phyloP scores from a whole-genome alignment of 805 yeast species.

The Kluyveromyces siamensis region DNA sequence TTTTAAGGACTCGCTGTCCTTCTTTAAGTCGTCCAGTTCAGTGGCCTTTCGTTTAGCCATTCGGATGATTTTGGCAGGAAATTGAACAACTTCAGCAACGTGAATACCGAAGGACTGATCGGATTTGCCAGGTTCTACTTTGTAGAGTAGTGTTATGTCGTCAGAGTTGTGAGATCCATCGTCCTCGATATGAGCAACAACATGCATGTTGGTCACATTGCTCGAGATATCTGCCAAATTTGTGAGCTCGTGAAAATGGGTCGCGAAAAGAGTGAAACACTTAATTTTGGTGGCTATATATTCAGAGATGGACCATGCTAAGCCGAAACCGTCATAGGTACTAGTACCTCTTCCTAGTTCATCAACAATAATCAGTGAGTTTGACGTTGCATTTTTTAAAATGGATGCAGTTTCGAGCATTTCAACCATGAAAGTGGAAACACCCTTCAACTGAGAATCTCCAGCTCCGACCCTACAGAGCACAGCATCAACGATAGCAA shows the following conservation, averaged over 20 bases:
- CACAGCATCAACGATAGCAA: slow-evolving; percentile 82
- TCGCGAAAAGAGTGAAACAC: slow-evolving; percentile 86
- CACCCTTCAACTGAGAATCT: slow-evolving; percentile 93
- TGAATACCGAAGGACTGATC: slow-evolving; percentile 97
- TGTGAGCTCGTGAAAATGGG: slow-evolving; percentile 95
- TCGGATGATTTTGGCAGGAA: slow-evolving; percentile 78
- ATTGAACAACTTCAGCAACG: slow-evolving; percentile 92
- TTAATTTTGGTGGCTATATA: slow-evolving; percentile 60
- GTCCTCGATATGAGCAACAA: slow-evolving; percentile 79
- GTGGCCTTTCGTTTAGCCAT: slow-evolving; percentile 95
- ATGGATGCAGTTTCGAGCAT: slow-evolving; percentile 96
- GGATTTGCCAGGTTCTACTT: slow-evolving; percentile 93
- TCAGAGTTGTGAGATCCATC: slow-evolving; percentile 31
- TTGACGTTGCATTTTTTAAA: slow-evolving; percentile 71
- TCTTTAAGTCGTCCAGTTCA: slow-evolving; percentile 63
- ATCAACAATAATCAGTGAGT: slow-evolving; percentile 85
- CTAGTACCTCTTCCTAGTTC: slow-evolving; percentile 78
- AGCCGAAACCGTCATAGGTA: slow-evolving; percentile 94
- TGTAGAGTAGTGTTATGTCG: slow-evolving; percentile 81
- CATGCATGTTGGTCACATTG: slow-evolving; percentile 77
- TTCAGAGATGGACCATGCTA: slow-evolving; percentile 95
- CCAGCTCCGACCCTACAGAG: slow-evolving; percentile 98
- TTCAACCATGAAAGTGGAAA: slow-evolving; percentile 95
- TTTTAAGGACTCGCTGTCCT: slow-evolving; percentile 37
- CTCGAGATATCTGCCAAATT: slow-evolving; percentile 54